Evolutionary conservation across 2,329 filamentous ascomycete genomes (phyloP).

Genomic region (Phoma sp.): DNA sequence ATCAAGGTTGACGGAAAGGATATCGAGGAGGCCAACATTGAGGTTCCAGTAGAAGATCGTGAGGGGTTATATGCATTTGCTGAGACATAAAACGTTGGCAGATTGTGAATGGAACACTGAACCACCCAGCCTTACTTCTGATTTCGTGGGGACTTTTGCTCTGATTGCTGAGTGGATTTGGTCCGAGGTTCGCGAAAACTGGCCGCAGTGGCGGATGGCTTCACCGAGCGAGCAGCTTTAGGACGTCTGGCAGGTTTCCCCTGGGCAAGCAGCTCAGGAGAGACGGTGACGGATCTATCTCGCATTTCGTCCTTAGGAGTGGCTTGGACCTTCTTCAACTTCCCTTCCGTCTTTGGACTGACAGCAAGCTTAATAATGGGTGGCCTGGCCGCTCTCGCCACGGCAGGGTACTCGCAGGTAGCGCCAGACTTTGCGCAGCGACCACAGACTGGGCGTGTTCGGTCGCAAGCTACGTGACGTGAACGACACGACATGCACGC

Average conservation of each 20-base stretch:
- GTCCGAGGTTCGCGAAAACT: conserved; percentile 6
- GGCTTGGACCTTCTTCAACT: not conserved
- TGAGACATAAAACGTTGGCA: conserved; percentile 49
- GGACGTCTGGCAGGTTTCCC: not conserved
- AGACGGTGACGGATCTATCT: conserved; percentile 5
- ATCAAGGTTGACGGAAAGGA: conserved; percentile 81
- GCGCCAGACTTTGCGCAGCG: conserved; percentile 63
- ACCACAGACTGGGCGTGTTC: conserved; percentile 73
- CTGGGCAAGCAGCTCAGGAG: not conserved
- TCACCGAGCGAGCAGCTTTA: not conserved
- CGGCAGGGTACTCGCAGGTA: conserved; percentile 4
- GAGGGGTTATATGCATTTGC: conserved; percentile 76
- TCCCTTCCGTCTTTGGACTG: not conserved
- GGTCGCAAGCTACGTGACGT: conserved; percentile 61
- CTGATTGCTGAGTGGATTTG: not conserved
- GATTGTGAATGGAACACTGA: not conserved
- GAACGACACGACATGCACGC: conserved; percentile 13
- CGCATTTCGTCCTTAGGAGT: not conserved
- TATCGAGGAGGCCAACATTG: conserved; percentile 81
- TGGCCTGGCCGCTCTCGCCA: not conserved
- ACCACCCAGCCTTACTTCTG: not conserved
- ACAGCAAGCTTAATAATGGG: not conserved
- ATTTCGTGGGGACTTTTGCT: not conserved
- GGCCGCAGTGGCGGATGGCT: conserved; percentile 1
- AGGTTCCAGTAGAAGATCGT: conserved; percentile 82